Percentiles rank a stretch among this genome's conserved stretches.
Conservation (phyloP, 257 asterid species). For the Nicotiana knightiana region DNA sequence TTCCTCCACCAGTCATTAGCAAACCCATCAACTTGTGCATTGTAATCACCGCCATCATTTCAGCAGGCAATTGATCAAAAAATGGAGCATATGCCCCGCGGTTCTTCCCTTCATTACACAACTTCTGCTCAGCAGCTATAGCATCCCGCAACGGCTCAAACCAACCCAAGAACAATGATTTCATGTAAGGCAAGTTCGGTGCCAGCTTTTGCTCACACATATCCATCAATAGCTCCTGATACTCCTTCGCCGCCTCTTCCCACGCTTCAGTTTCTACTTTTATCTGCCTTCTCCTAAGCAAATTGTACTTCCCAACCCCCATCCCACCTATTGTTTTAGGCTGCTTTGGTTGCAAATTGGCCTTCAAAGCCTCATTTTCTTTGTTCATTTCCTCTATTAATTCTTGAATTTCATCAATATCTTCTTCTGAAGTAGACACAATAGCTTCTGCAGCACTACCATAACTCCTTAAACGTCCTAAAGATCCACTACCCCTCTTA, state of each 20-base stretch:
- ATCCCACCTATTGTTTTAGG: slow-evolving; percentile 53
- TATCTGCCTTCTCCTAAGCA: slow-evolving; percentile 70
- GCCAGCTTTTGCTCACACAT: slow-evolving; percentile 97
- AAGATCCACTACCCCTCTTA: slow-evolving; percentile 15
- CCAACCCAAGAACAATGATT: slow-evolving; percentile 90
- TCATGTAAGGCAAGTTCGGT: slow-evolving; percentile 86
- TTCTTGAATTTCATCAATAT: slow-evolving; percentile 57
- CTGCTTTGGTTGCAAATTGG: slow-evolving; percentile 29
- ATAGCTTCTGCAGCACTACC: slow-evolving; percentile 73
- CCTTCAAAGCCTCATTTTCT: slow-evolving; percentile 24
- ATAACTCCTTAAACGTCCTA: slow-evolving; percentile 42
- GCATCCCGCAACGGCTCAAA: slow-evolving; percentile 89
- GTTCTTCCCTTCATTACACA: slow-evolving; percentile 47
- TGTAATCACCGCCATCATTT: slow-evolving; percentile 91
- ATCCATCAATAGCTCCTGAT: slow-evolving; percentile 70
- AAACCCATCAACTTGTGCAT: slow-evolving; percentile 92
- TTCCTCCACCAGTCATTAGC: slow-evolving; percentile 79
- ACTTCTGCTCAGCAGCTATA: slow-evolving; percentile 71
- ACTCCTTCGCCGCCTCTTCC: slow-evolving; percentile 84
- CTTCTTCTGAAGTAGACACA: slow-evolving; percentile 85
- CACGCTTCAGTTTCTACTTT: slow-evolving; percentile 87
- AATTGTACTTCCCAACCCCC: slow-evolving; percentile 56
- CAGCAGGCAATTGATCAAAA: slow-evolving; percentile 76
- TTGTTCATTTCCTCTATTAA: slow-evolving; percentile 41
- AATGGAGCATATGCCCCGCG: slow-evolving; percentile 48